A percentile compares a stretch with the other conserved stretches of the same genome.
Conservation (phyloP, 2,329 filamentous ascomycete genomes). For the Zasmidium angulare region DNA sequence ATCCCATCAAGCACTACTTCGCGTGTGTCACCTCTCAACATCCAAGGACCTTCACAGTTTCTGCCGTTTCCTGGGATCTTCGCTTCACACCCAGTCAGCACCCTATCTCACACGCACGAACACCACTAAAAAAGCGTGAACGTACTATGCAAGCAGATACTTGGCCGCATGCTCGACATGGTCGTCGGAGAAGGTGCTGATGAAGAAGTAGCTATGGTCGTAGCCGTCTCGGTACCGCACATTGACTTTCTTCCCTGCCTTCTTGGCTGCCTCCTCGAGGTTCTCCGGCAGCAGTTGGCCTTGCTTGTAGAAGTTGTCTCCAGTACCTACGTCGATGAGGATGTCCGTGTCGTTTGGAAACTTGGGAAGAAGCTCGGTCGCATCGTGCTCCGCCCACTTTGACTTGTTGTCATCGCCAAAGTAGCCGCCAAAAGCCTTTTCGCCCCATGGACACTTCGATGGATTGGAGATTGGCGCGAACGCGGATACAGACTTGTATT, state of each 20-base stretch:
- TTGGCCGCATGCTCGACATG: conserved; percentile 92
- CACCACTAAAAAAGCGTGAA: neutral
- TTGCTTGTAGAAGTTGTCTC: conserved; percentile 95
- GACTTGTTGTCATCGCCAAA: conserved; percentile 71
- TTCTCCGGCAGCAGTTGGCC: conserved; percentile 93
- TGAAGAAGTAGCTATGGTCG: conserved; percentile 97
- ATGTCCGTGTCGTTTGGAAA: conserved; percentile 73
- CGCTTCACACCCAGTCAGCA: conserved; percentile 8
- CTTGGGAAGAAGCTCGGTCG: conserved; percentile 79
- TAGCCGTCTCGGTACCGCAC: conserved; percentile 87
- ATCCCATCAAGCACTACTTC: neutral
- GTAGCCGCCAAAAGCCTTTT: conserved; percentile 93
- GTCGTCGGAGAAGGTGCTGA: conserved; percentile 84
- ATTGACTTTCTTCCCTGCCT: conserved; percentile 69
- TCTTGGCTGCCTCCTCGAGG: conserved; percentile 75
- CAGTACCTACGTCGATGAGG: conserved; percentile 89
- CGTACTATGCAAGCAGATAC: conserved; percentile 54
- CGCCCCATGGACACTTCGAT: conserved; percentile 80
- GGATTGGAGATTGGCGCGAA: conserved; percentile 27
- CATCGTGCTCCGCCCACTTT: conserved; percentile 86
- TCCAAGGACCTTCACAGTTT: neutral
- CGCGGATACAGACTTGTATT: conserved; percentile 58
- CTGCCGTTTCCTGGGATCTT: conserved; percentile 1
- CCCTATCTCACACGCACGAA: conserved; percentile 1
- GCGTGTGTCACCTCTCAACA: neutral